phyloP scores from a whole-genome alignment of 2,329 filamentous ascomycete genomes.

The Madurella mycetomatis region DNA sequence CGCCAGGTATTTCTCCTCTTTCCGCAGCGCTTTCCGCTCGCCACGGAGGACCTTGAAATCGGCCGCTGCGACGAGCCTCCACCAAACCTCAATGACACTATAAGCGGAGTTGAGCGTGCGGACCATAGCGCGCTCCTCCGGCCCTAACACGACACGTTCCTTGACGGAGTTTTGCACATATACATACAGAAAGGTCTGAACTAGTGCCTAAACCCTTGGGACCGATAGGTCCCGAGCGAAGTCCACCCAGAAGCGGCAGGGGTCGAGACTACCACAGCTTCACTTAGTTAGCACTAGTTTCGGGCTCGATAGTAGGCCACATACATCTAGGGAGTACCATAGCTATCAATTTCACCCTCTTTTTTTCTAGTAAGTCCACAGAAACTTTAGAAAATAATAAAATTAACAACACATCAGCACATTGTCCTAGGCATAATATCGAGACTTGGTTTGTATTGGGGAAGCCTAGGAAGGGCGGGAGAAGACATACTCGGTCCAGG shows the following conservation, averaged over 20 bases:
- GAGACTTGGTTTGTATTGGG: background rate
- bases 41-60: slow-evolving; percentile 9
- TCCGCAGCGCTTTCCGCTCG: background rate
- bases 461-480: background rate
- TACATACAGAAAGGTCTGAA: background rate
- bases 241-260: slow-evolving; percentile 3
- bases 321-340: background rate
- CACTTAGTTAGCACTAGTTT: background rate
- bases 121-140: slow-evolving; percentile 2
- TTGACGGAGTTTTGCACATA: slow-evolving; percentile 3
- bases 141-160: slow-evolving; percentile 7
- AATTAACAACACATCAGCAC: background rate
- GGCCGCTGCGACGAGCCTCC: slow-evolving; percentile 5
- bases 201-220: background rate
- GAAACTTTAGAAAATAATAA: slow-evolving; percentile 5
- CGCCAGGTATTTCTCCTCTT: background rate
- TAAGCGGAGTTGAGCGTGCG: slow-evolving; percentile 2
- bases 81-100: slow-evolving; percentile 11
- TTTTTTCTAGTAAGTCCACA: background rate
- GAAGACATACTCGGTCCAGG: slow-evolving; percentile 12
- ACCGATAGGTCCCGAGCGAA: slow-evolving; percentile 1
- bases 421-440: background rate
- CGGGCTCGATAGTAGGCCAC: background rate
- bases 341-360: background rate
- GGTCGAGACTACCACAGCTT: background rate